Base-by-base conservation (phyloP, 306 rosid species). In the Albizia julibrissin region DNA sequence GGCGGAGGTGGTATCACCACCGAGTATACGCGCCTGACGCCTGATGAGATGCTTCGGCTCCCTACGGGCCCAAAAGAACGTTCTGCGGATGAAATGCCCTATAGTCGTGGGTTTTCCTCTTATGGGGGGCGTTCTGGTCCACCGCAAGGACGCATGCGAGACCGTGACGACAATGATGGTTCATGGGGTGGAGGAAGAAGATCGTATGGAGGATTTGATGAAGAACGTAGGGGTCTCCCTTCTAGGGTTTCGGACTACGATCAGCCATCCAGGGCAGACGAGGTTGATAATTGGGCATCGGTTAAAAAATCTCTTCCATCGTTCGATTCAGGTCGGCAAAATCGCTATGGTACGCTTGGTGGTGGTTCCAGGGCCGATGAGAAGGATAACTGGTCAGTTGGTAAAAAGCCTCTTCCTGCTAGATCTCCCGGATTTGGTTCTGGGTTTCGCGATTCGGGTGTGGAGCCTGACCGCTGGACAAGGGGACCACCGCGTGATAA, bases 261-360 rank as follows among this genome's bases (percentile, higher is more conserved):
- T 86, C 97, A 89, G 70, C 94, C 94, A 29, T 96, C 99, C 4
- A 90, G 98, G 92, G 99, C 99, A 11, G 98, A 96, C 72, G 99
- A 92, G 92, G 99, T 86, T 5, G 98, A 96, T 26, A 91, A 92
- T 81, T 96, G 99, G 99, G 92, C 92, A 0, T 59, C 85, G 50
- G 87, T 78, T 39, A 96, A 91, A 85, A 96, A 92, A 72, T 5
- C 92, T 14, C 83, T 88, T 8, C 94, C 94, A 1, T 73, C 97
- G 1, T 33, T 77, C 19, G 98, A 92, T 87, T 89, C 96, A 3
- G 92, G 94, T 46, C 84, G 97, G 49, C 94, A 83, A 68, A 93
- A 83, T 77, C 91, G 99, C 50, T 92, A 88, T 15, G 70, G 87
- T 13, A 79, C 92, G 6, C 89, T 90, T 3, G 93, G 92, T 3